Base-by-base conservation (phyloP, 495 filamentous ascomycete genomes). In the Amniculicola lignicola region DNA sequence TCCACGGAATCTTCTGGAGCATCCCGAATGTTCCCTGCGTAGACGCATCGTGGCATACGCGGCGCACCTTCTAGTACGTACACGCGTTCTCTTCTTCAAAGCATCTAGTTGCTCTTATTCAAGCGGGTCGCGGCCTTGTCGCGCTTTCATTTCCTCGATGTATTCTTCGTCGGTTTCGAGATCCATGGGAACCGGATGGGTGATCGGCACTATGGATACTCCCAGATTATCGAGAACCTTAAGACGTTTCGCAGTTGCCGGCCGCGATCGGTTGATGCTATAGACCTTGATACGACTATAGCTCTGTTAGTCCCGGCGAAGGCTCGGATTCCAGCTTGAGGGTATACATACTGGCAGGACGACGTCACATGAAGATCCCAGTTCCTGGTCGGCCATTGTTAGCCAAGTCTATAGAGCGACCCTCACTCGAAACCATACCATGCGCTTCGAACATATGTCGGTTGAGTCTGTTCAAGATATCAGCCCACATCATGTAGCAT, bases 301-400 rank as follows among this genome's bases (percentile, higher is more conserved):
- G 2, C 9, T 9, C 6, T 4, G 48, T 52, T 42, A 52, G 46
- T 41, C 9, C 16, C 10, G 9, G 10, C 10, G 16, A 6, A 41
- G 9, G 9, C 6, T 6, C 2, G 10, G n/a, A 37, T 11, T 15
- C 2, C 6, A 29, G 4, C 16, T 11, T 21, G 29, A 18, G 18
- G 15, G 7, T 10, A 12, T n/a, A 11, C 54, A 15, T 36, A 51
- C 54, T 86, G 83, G 24, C 77, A 80, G 3, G 78, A 82, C n/a
- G 74, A 77, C 1, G 82, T 86, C 22, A 87, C 83, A 67, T 86
- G 82, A 12, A 86, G 69, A 35, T 80, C 83, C 82, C 81, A 85
- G 64, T 76, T 77, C 75, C 74, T 63, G 18, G 4, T 6, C 11
- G 21, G n/a, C n/a, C n/a, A n/a, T n/a, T n/a, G n/a, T n/a, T n/a